Evolutionary conservation across 768 basidiomycete genomes (phyloP), one percentile per base, ranked within the genome.

Genomic region (Pulveroboletus sp.): DNA sequence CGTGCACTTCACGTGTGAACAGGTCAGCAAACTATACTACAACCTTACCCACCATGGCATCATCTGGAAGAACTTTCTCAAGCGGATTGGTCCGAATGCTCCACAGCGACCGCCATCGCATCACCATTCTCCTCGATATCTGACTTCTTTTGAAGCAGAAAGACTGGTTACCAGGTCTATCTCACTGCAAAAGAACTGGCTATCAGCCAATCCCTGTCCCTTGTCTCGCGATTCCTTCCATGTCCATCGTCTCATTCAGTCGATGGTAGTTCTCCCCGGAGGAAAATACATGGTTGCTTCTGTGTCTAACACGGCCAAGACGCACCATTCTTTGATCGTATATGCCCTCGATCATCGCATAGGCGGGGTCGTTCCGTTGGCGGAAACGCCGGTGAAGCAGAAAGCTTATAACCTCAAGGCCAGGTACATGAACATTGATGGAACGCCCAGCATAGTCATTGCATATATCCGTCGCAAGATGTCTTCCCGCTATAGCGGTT

Each of bases 211-310:
- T 4, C 75, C 81, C 5, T 59, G 51, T 33, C 63, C 61, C 27
- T 23, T 63, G 39, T 56, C 56, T 8, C 51, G 56, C 4, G 63
- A 67, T 44, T 47, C 52, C 2, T 66, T 66, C 41, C 49, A 59
- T 33, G 39, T 64, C 5, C 56, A 68, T 32, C 58, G 73, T 65
- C 61, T 68, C 67, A 53, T 74, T 73, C 52, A 71, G 70, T 61
- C 82, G 68, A 77, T 87, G 72, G 74, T 71, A 34, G 61, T 84
- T 24, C 72, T 86, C 9, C 80, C 85, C 7, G 85, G 85, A 1
- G 84, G 85, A 17, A 84, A 81, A 55, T 84, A 82, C 53, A 75
- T 87, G 53, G 67, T 85, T 31, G 80, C 82, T 1, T 85, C 83
- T 10, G 76, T 78, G 5, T 71, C 69, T 53, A 77, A 82, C 57